Evolutionary conservation across 306 rosid species (phyloP).

Genomic region (barrel medic (Medicago truncatula)): DNA sequence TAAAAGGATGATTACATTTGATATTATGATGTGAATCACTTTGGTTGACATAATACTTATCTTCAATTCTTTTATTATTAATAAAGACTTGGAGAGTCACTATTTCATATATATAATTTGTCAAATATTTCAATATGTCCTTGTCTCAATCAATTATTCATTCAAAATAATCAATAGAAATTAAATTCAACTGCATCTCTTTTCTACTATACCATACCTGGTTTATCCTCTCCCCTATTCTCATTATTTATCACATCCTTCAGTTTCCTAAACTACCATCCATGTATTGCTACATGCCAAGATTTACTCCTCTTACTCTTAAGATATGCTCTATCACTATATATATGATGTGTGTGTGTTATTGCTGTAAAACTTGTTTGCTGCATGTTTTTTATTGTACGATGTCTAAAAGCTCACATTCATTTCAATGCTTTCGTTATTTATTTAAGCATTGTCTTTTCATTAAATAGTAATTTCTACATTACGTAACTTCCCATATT

Average conservation of each 20-base stretch:
- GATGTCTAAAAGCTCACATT: constrained; percentile 1
- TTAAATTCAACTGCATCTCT: neutral
- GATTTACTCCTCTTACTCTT: neutral
- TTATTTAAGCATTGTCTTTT: constrained; percentile 18
- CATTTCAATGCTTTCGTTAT: constrained; percentile 6
- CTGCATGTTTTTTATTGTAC: neutral
- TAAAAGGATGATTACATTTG: neutral
- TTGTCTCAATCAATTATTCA: neutral
- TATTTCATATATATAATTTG: neutral
- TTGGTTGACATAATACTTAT: neutral
- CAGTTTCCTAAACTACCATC: too few relatives aligned
- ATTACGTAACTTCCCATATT: constrained; percentile 30
- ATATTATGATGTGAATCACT: constrained; percentile 2
- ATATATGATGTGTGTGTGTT: neutral
- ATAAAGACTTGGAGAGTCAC: neutral
- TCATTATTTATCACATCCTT: too few relatives aligned
- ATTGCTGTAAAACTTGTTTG: constrained; percentile 16
- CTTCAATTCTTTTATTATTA: constrained; percentile 8
- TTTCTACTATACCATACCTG: too few relatives aligned
- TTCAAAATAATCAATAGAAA: neutral
- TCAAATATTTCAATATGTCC: constrained; percentile 8
- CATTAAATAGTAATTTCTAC: constrained; percentile 4
- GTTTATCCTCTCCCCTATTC: too few relatives aligned
- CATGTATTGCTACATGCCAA: neutral
- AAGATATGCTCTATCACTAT: neutral